phyloP scores from a whole-genome alignment of 1,284 basidiomycete genomes.

The Vanrija humicola region DNA sequence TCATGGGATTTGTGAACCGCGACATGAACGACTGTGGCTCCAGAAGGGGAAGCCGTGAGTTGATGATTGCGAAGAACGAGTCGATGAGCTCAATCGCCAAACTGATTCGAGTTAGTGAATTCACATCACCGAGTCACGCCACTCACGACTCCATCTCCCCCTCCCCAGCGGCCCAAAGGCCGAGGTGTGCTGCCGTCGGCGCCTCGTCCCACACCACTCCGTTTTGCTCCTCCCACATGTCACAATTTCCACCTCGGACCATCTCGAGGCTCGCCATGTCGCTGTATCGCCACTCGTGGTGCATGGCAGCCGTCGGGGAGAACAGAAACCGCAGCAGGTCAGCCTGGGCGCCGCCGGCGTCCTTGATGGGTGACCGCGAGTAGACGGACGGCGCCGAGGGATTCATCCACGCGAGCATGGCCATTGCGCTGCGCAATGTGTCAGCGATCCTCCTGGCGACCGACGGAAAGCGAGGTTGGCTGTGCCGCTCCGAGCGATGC shows the following conservation, averaged over 20 bases:
- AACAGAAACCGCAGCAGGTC: slow-evolving; percentile 44
- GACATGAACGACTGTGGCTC: slow-evolving; percentile 70
- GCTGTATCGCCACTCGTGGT: slow-evolving; percentile 36
- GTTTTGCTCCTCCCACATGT: slow-evolving; percentile 38
- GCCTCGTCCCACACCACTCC: slow-evolving; percentile 35
- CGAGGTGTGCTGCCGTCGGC: slow-evolving; percentile 31
- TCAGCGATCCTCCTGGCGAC: background rate
- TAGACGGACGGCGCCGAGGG: background rate
- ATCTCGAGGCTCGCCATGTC: slow-evolving; percentile 32
- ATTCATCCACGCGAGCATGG: slow-evolving; percentile 10
- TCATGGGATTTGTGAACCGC: slow-evolving; percentile 37
- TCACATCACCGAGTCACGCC: background rate
- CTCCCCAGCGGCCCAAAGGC: slow-evolving; percentile 22
- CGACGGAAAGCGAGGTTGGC: background rate
- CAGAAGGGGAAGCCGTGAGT: slow-evolving; percentile 73
- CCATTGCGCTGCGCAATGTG: slow-evolving; percentile 8
- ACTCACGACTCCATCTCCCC: slow-evolving; percentile 24
- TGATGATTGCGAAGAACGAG: slow-evolving; percentile 67
- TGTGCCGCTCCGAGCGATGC: background rate
- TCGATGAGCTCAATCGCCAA: slow-evolving; percentile 83
- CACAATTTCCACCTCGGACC: slow-evolving; percentile 20
- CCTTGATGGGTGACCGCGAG: background rate
- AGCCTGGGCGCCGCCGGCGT: slow-evolving; percentile 15
- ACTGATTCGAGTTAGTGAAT: slow-evolving; percentile 48
- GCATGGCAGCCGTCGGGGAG: slow-evolving; percentile 33